Evolutionary conservation across 23 red algal species (phyloP).

Genomic region (Cyanidium caldarium): DNA sequence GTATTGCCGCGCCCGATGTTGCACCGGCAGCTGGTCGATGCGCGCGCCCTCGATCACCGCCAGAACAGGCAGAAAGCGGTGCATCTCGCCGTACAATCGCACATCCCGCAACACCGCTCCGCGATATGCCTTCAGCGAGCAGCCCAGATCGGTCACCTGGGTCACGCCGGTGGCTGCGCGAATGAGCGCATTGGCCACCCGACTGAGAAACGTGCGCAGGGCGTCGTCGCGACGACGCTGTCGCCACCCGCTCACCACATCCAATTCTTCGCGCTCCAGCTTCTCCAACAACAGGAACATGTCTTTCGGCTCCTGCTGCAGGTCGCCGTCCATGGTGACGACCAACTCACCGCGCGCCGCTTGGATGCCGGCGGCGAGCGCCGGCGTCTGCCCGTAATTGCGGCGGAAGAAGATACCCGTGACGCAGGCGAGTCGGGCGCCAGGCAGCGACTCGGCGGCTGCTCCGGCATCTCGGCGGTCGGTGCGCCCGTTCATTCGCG

Average conservation of each 20-base stretch:
- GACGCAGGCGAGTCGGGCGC: neutral
- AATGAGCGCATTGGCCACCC: slow-evolving; percentile 14
- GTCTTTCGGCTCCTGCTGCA: slow-evolving; percentile 20
- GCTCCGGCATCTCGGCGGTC: neutral
- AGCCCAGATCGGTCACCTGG: slow-evolving; percentile 13
- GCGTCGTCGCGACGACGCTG: slow-evolving; percentile 1
- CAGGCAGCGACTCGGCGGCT: neutral
- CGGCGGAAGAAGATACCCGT: slow-evolving; percentile 11
- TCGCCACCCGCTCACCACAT: slow-evolving; percentile 22
- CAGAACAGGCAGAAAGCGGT: slow-evolving; percentile 13
- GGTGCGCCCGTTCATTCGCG: neutral
- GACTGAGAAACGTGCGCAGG: neutral
- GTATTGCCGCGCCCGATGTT: slow-evolving; percentile 6
- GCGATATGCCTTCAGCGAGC: slow-evolving; percentile 13
- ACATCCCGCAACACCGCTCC: slow-evolving; percentile 4
- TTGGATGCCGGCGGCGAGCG: slow-evolving; percentile 4
- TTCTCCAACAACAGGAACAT: slow-evolving; percentile 14
- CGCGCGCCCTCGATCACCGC: slow-evolving; percentile 13
- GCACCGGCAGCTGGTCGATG: slow-evolving; percentile 1
- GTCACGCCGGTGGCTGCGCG: slow-evolving; percentile 6
- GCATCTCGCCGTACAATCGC: slow-evolving; percentile 19
- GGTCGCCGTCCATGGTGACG: slow-evolving; percentile 16
- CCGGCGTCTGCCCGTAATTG: slow-evolving; percentile 17
- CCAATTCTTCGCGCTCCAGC: neutral
- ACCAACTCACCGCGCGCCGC: slow-evolving; percentile 3